Base-by-base conservation (phyloP, 805 yeast genomes). In the Metschnikowia kofuensis region DNA sequence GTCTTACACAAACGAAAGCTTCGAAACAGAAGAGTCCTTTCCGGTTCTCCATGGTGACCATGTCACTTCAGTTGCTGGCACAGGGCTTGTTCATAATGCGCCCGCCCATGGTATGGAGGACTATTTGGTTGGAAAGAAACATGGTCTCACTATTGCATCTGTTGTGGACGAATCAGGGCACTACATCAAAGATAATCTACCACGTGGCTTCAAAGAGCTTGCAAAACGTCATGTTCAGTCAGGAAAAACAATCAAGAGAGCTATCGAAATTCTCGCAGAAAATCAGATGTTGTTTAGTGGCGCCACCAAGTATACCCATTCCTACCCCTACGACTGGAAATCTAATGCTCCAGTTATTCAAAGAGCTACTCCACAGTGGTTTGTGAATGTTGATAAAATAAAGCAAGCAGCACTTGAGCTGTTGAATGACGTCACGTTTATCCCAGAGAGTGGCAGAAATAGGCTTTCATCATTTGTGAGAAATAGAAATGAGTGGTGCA, bases 91-190 rank as follows among this genome's bases (percentile, higher is more conserved):
- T 1, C 99, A 94, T 63, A 87, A 89, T 16, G 98, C 99, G 0
- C 98, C 99, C 1, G 98, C 97, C 0, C 99, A 94, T 64, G 99
- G 99, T 59, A 80, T 83, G 59, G 99, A 94, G 56, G 99, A 94
- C 70, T 91, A 88, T 62, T 60, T 84, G 7, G 75, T 85, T 34
- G 92, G 96, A 32, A 65, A 78, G 49, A 66, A 72, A 21, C 68
- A 85, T 52, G 74, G 74, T 0, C 73, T 94, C 21, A 71, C 67
- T 9, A 80, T 88, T 0, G 79, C 72, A 51, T 89, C 97, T 0
- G 89, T 94, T 0, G 95, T 94, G 2, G 89, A 94, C 61, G 79
- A 78, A 48, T 66, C 71, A 45, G 99, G 99, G 1, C 73, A 74
- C 52, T 89, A 83, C 61, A 54, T 65, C n/a, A 79, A 81, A 0